phyloP scores from a whole-genome alignment of 768 basidiomycete species.

The Agrocybe chaxingu region DNA sequence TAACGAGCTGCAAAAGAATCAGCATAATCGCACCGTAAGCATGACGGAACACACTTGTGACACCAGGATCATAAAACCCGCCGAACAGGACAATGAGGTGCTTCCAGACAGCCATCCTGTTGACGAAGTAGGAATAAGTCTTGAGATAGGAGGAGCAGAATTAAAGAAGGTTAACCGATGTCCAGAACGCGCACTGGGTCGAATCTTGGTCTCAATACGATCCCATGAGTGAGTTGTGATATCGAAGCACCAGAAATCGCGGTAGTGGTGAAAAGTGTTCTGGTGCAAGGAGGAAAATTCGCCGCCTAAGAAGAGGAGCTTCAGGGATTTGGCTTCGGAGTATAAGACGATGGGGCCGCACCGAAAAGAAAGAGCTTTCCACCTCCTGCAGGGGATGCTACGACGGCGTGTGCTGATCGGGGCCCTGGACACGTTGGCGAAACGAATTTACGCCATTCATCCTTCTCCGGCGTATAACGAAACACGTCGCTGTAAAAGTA shows the following conservation, averaged over 20 bases:
- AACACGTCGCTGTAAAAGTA: slow-evolving; percentile 89
- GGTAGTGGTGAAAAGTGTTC: slow-evolving; percentile 83
- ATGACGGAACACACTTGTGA: slow-evolving; percentile 53
- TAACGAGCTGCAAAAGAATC: slow-evolving; percentile 56
- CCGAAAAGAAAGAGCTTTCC: slow-evolving; percentile 86
- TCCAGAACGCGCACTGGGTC: slow-evolving; percentile 79
- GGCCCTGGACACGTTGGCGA: slow-evolving; percentile 86
- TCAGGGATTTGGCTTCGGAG: not conserved
- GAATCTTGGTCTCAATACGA: slow-evolving; percentile 79
- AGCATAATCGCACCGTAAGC: not conserved
- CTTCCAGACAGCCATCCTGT: slow-evolving; percentile 87
- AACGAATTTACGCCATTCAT: slow-evolving; percentile 88
- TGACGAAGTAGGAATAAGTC: not conserved
- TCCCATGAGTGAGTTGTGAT: slow-evolving; percentile 81
- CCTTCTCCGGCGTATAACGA: slow-evolving; percentile 84
- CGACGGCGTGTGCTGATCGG: slow-evolving; percentile 82
- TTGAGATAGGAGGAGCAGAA: not conserved
- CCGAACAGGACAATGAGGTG: slow-evolving; percentile 85
- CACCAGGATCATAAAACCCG: slow-evolving; percentile 86
- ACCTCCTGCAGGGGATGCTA: slow-evolving; percentile 69
- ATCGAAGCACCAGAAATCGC: slow-evolving; percentile 88
- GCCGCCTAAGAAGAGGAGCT: slow-evolving; percentile 46
- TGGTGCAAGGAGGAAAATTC: slow-evolving; percentile 86
- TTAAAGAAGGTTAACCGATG: slow-evolving; percentile 53
- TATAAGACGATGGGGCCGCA: slow-evolving; percentile 16